A percentile compares a stretch with the other conserved stretches of the same genome.
phyloP scores from a whole-genome alignment of 208 protist species.

The Leishmania lainsoni region DNA sequence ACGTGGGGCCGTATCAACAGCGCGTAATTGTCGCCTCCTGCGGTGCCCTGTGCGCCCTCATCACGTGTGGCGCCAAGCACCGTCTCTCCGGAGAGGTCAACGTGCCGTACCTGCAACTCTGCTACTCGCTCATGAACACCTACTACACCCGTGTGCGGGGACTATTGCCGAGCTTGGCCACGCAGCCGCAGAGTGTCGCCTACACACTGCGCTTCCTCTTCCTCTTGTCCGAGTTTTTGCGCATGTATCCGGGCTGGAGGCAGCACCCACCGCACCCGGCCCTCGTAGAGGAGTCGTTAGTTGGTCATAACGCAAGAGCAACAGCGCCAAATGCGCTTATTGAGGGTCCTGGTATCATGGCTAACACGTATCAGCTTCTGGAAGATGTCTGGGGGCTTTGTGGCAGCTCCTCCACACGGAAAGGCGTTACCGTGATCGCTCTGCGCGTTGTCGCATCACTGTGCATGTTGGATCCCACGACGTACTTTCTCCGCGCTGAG shows the following conservation, averaged over 20 bases:
- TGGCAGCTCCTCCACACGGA: constrained; percentile 19
- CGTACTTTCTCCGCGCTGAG: constrained; percentile 69
- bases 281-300: constrained; percentile 30
- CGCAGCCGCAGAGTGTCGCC: constrained; percentile 49
- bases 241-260: constrained; percentile 80
- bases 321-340: constrained; percentile 53
- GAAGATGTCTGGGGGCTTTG: constrained; percentile 51
- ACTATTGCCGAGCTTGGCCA: constrained; percentile 50
- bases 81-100: constrained; percentile 47
- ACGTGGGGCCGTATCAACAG: constrained; percentile 83
- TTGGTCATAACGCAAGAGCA: constrained; percentile 6
- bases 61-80: constrained; percentile 68
- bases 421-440: constrained; percentile 49
- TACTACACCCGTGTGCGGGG: constrained; percentile 73
- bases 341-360: constrained; percentile 61
- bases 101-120: constrained; percentile 68
- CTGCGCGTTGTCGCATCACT: constrained; percentile 79
- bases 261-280: constrained; percentile 29
- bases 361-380: constrained; percentile 66
- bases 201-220: constrained; percentile 89
- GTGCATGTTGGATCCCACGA: constrained; percentile 78
- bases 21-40: constrained; percentile 74
- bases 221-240: constrained; percentile 86
- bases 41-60: constrained; percentile 64
- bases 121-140: constrained; percentile 87